Evolutionary conservation across 768 basidiomycete species (phyloP), one percentile per base, ranked within the genome.

Genomic region (Leccinum arenicola): DNA sequence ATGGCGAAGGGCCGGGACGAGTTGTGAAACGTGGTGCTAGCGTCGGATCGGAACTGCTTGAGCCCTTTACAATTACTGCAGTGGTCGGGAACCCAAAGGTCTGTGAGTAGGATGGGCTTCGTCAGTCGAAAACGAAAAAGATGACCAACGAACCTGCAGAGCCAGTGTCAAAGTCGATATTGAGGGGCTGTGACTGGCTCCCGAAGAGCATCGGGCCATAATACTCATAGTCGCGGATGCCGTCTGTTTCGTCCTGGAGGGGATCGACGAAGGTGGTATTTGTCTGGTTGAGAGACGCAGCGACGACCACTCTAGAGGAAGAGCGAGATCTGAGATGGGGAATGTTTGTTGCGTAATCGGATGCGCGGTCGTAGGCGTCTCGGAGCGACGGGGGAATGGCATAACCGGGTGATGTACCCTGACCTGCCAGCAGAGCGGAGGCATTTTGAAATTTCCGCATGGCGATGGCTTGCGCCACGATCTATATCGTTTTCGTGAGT

Each of bases 161-260:
- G 52, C 88, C 86, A 3, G 88, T 89, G 69, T 90, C 88, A 62
- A 89, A 74, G 68, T 86, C 82, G 35, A 89, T 78, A 3, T 77
- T 74, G 17, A 89, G 64, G 21, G 61, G 54, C 68, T 88, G 86
- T 1, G 73, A 63, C 1, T 81, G 81, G 17, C 84, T 84, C 10
- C 88, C 89, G 54, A 89, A 75, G 6, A 62, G 36, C 50, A 86
- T 55, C 5, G 45, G 35, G 21, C 71, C 70, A 55, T 80, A 83
- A 66, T 85, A 86, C 55, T 80, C 69, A 29, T 80, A 60, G 58
- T 84, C 82, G 47, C 78, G 61, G 27, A 58, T 58, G 17, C 73
- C 75, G 21, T 72, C 68, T 2, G 78, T 70, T 57, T 76, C 67
- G 64, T 82, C 82, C 11, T 57, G 72, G 50, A 83, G 73, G 5